Evolutionary conservation across 176 grass and related monocot species (phyloP), one percentile per base, ranked within the genome.

Genomic region (Chrysopogon serrulatus): DNA sequence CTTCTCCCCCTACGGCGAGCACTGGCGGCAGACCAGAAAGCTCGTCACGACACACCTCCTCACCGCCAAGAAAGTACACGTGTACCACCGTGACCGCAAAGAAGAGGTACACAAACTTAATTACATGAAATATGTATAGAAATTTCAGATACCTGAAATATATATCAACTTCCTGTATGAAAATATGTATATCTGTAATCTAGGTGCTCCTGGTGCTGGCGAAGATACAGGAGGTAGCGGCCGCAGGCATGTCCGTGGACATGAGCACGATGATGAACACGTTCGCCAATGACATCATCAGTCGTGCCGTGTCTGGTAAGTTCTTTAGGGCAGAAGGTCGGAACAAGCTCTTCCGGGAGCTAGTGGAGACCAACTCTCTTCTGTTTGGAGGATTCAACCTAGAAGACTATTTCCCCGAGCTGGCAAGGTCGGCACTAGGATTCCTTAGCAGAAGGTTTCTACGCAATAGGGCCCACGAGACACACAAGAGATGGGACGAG

Each of bases 331-430:
- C 9, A 8, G 42, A 69, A 61, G 65, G 79, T 32, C 76, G 76
- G 57, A 79, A 74, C 24, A 79, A 80, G 70, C 81, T 89, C 42
- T 79, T 83, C 36, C 62, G 83, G 43, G 87, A 78, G 79, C 83
- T 89, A 10, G 79, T 77, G 0, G n/a, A 28, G 14, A 37, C 13
- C 13, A 62, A 62, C n/a, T 5, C 23, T 9, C 0, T 0, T 3
- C 30, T 85, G 7, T 6, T 71, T 13, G 51, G 44, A 11, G 78
- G 65, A 6, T 70, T 90, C 68, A 77, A 34, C 45, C 1, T 90
- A 4, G 82, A 84, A 41, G 78, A 90, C 10, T 82, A 72, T 78
- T 71, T 90, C 41, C 88, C 83, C 0, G n/a, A 39, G 5, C 33
- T 90, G 18, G 71, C 32, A 0, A 31, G 2, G 1, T 78, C 15